Evolutionary conservation across 108 stramenopile species (phyloP).

Genomic region (Nitzschia sp.): DNA sequence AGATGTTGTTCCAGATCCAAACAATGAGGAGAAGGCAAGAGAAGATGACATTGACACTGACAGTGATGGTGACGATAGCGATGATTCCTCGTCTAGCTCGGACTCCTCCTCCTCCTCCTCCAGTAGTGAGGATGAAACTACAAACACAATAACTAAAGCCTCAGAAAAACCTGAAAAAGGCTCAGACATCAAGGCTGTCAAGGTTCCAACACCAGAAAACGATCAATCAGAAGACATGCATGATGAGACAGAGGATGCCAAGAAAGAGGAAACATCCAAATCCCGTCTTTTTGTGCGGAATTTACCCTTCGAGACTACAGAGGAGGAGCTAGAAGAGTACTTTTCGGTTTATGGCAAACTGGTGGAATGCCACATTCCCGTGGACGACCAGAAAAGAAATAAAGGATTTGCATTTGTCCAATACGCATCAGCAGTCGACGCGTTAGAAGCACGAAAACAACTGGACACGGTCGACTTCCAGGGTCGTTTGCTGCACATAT

Average conservation of each 20-base stretch:
- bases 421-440: constrained; percentile 58
- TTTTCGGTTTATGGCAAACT: constrained; percentile 78
- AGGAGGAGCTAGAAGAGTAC: constrained; percentile 87
- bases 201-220: constrained; percentile 10
- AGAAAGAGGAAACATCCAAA: constrained; percentile 20
- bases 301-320: constrained; percentile 88
- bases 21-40: neutral
- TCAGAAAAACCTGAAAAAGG: neutral
- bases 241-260: constrained; percentile 33
- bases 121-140: neutral
- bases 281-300: constrained; percentile 94
- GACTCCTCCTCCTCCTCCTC: constrained; percentile 5
- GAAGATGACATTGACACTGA: neutral
- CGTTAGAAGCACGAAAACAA: constrained; percentile 53
- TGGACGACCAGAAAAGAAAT: constrained; percentile 84
- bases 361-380: constrained; percentile 89
- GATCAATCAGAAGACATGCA: constrained; percentile 9
- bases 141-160: no score
- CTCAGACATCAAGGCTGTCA: neutral
- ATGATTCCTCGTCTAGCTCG: neutral
- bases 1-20: neutral
- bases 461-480: constrained; percentile 84
- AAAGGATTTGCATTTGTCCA: constrained; percentile 97
- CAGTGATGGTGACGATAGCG: constrained; percentile 37
- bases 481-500: constrained; percentile 86